Percentiles rank a stretch among this genome's conserved stretches.
Conservation (phyloP, 306 rosid genomes). For the Cotoneaster glaucophyllus region DNA sequence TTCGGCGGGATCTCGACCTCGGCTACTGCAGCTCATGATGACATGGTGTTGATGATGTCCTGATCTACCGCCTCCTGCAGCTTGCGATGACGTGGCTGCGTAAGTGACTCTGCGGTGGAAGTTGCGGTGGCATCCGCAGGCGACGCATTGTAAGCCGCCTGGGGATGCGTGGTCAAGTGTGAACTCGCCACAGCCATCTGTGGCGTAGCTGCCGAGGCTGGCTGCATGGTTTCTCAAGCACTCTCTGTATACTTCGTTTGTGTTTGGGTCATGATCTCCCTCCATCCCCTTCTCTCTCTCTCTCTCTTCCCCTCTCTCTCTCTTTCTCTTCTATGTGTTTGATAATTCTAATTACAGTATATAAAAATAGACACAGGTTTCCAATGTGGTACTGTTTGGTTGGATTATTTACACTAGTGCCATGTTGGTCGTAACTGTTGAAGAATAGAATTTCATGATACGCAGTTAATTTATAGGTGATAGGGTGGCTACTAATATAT, state of each 20-base stretch:
- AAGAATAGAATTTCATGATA: background rate
- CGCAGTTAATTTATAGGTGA: no score
- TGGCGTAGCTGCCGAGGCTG: slow-evolving; percentile 84
- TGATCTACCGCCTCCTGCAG: slow-evolving; percentile 4
- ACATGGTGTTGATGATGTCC: background rate
- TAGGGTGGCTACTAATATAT: no score
- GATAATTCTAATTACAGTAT: background rate
- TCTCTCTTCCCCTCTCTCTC: background rate
- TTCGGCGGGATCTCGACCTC: slow-evolving; percentile 13
- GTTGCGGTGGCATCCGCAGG: slow-evolving; percentile 86
- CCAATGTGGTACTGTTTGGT: slow-evolving; percentile 11
- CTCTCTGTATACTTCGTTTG: slow-evolving; percentile 50
- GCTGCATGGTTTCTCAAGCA: slow-evolving; percentile 92
- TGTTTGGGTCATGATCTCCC: slow-evolving; percentile 17
- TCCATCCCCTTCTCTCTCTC: slow-evolving; percentile 7
- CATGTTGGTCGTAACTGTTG: background rate
- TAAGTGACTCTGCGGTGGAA: slow-evolving; percentile 66
- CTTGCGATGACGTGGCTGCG: background rate
- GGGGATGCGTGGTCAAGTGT: slow-evolving; percentile 36
- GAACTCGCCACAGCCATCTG: slow-evolving; percentile 91
- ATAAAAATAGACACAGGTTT: background rate
- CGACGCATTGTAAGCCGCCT: slow-evolving; percentile 51
- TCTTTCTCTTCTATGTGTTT: background rate
- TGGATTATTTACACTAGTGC: background rate
- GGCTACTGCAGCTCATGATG: slow-evolving; percentile 16